These are phyloP conservation scores for Entophlyctis helioformis DNA, from an alignment of 192 early-diverging fungal species.

Conservation along the genomic window DNA sequence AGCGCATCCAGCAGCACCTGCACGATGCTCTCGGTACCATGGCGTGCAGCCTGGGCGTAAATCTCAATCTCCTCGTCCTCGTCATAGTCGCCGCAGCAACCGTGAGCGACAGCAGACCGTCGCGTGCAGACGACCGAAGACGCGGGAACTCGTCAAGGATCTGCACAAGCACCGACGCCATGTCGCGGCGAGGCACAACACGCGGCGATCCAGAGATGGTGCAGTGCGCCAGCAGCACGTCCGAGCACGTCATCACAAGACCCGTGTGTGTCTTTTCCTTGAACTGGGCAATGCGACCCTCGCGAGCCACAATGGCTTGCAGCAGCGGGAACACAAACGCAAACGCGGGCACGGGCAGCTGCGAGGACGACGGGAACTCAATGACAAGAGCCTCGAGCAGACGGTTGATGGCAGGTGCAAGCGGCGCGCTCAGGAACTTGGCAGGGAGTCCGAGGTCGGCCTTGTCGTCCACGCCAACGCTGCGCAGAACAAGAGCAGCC, in stretches of 20 bases:
- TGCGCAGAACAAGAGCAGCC: no score
- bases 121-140: constrained; percentile 19
- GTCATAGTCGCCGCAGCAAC: constrained; percentile 19
- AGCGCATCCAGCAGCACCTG: constrained; percentile 49
- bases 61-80: constrained; percentile 14
- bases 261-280: constrained; percentile 29
- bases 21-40: constrained; percentile 28
- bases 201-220: constrained; percentile 16
- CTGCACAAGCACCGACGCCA: constrained; percentile 22
- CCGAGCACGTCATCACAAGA: constrained; percentile 21
- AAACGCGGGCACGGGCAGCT: constrained; percentile 18
- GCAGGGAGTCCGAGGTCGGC: no score
- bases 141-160: constrained; percentile 27
- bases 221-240: constrained; percentile 29
- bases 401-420: no score
- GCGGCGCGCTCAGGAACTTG: no score
- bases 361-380: constrained; percentile 5
- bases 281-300: constrained; percentile 15
- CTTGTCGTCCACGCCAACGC: no score
- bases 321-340: constrained; percentile 33
- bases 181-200: constrained; percentile 14
- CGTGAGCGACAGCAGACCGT: constrained; percentile 22
- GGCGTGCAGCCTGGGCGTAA: constrained; percentile 13
- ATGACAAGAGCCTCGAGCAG: no score
- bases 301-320: constrained; percentile 17